Base-by-base conservation (phyloP, 306 rosid genomes). In the Rosa multiflora region DNA sequence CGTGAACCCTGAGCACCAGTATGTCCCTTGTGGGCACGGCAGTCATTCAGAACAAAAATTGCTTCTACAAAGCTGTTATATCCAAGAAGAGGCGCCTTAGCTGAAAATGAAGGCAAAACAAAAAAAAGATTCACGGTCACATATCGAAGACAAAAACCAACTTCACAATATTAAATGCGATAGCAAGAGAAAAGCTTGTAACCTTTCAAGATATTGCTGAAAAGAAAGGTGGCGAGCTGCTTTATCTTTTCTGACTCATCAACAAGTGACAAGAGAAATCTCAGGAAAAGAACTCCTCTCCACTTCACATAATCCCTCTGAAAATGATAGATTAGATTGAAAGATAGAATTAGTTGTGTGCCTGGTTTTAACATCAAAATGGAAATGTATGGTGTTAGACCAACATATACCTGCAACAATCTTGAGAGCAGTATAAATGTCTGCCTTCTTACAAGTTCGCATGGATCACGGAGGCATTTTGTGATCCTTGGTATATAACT, bases 271-370 rank as follows among this genome's bases (percentile, higher is more conserved):
- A 94, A 81, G 79, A 94, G 99, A 88, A 94, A 94, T 77, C 99
- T 89, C 73, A 92, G 90, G 88, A 94, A 94, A 64, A 94, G 85
- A 81, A 94, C 97, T 80, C 97, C 99, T 87, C 91, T 91, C 99
- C 99, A 94, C 88, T 94, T 94, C 86, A 92, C 99, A 17, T 92
- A 94, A 87, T 94, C 99, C 78, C 97, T 90, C 98, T 93, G 85
- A 70, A 82, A 21, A 80, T 83, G 18, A 72, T 52, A 80, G 77
- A 40, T 80, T 58, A 72, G 56, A 23, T 48, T 75, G 40, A 75
- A 78, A 69, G 4, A 73, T 21, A 6, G 47, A 48, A 76, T 58
- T 73, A 52, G 48, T 32, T 40, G 4, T 62, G 59, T 18, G 20
- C n/a, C 56, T 51, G 43, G 58, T 80, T 72, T n/a, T 78, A 74